Conservation (phyloP, 2,329 filamentous ascomycete genomes). For the Aspergillus ochraceus region DNA sequence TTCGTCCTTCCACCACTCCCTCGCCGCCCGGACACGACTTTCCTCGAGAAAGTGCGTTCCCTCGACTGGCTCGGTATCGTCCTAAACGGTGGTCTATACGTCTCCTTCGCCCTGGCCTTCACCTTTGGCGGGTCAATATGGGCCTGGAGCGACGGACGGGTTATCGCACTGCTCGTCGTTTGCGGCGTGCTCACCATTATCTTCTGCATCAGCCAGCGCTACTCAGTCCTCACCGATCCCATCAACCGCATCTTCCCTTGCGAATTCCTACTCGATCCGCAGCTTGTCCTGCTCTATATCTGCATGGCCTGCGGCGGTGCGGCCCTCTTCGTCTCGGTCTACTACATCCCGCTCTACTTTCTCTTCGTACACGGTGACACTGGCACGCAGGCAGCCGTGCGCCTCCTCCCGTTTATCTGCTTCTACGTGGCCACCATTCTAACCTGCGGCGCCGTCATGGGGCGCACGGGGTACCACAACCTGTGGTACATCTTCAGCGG, state of each 20-base stretch:
- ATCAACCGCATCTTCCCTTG: constrained; percentile 51
- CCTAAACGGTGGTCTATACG: constrained; percentile 42
- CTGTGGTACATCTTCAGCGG: constrained; percentile 30
- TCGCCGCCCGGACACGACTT: constrained; percentile 19
- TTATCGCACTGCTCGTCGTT: constrained; percentile 51
- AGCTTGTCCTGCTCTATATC: constrained; percentile 46
- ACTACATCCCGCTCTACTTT: constrained; percentile 58
- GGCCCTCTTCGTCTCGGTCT: constrained; percentile 42
- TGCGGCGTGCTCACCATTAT: constrained; percentile 46
- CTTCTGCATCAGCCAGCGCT: constrained; percentile 50
- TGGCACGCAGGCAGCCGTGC: constrained; percentile 29
- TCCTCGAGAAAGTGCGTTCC: constrained; percentile 4
- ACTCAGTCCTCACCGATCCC: constrained; percentile 43
- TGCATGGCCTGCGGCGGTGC: constrained; percentile 27
- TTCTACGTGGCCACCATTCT: constrained; percentile 22
- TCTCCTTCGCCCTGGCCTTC: constrained; percentile 48
- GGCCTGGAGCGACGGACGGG: constrained; percentile 46
- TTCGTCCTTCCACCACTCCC: constrained; percentile 39
- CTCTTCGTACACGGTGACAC: constrained; percentile 50
- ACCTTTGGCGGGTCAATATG: constrained; percentile 52
- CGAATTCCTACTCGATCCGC: constrained; percentile 42
- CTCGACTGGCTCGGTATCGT: constrained; percentile 45
- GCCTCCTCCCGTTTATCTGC: constrained; percentile 30
- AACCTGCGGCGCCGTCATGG: constrained; percentile 24
- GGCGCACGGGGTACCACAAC: constrained; percentile 24